These are phyloP conservation scores for Rauvolfia tetraphylla DNA, from an alignment of 257 asterid genomes.

Conservation along the genomic window DNA sequence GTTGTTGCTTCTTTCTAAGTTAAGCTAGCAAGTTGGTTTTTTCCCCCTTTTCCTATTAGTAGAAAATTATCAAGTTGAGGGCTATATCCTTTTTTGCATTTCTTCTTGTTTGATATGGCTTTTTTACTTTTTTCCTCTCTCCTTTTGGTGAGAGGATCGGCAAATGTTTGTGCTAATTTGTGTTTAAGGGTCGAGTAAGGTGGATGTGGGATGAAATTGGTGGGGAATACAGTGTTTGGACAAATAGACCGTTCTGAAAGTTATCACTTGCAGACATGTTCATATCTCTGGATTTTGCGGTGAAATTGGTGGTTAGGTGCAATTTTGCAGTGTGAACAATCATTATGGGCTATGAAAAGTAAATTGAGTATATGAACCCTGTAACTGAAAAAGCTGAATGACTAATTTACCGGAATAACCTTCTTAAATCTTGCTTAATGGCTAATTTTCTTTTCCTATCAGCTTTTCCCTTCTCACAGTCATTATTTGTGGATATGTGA, in stretches of 20 bases:
- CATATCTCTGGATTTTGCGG: too few species aligned
- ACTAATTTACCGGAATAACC: too few species aligned
- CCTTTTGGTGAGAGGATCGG: neutral
- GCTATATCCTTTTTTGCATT: neutral
- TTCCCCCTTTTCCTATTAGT: neutral
- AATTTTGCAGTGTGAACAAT: too few species aligned
- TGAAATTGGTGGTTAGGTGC: neutral
- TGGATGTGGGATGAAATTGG: neutral
- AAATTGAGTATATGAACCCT: too few species aligned
- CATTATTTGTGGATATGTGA: too few species aligned
- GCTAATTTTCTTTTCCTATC: too few species aligned
- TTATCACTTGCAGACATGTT: too few species aligned
- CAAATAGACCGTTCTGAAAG: too few species aligned
- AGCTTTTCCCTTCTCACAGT: too few species aligned
- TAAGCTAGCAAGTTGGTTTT: neutral
- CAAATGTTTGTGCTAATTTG: neutral
- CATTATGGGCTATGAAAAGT: too few species aligned
- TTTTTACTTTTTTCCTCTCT: neutral
- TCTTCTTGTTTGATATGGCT: neutral
- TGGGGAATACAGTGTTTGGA: neutral
- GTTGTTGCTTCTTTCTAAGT: constrained; percentile 25
- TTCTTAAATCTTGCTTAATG: too few species aligned
- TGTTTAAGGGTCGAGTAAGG: neutral
- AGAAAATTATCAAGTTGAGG: neutral
- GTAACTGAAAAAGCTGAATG: too few species aligned